Base-by-base conservation (phyloP, 75 land plant species). In the Sequoiadendron giganteum region DNA sequence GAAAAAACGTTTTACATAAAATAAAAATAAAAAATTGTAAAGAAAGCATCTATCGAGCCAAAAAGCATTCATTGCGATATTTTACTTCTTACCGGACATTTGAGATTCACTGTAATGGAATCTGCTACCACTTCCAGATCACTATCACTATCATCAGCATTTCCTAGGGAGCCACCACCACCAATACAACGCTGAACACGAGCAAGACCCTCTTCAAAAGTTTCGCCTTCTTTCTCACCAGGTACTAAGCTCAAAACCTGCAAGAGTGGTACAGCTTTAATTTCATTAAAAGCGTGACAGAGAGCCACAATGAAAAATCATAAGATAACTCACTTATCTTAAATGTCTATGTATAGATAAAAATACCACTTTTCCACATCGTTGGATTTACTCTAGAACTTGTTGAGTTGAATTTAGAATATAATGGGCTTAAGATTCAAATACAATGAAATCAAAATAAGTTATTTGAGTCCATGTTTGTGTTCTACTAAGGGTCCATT, bases 111-210 rank as follows among this genome's bases (percentile, higher is more conserved):
- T 52, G 94, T 90, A 40, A 98, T 87, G 21, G 89, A 93, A 52
- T 98, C 99, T 68, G 97, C 95, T 87, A 98, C 96, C 85, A 98
- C 96, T 93, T 98, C 99, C 75, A 98, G 30, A 88, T 97, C 99
- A 91, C 95, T 97, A 86, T 98, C 99, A 92, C 98, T 94, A 73
- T 95, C 99, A 78, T 91, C 97, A 89, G 90, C 90, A 38, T 92
- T 92, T 25, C 90, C 91, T 34, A 89, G 82, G 80, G 72, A 87
- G n/a, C 96, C 94, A 89, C 95, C 97, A 88, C 94, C 40, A 55
- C 86, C 93, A 87, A 98, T 88, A 89, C 96, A 95, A 55, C 98
- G 97, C 65, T 94, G 84, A 83, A 97, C 96, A 80, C 99, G 96
- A 52, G 95, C 95, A 85, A 98, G 93, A 85, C 99, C 99, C 49